Evolutionary conservation across 805 yeast species (phyloP).

Genomic region (Saccharomycopsis vini): DNA sequence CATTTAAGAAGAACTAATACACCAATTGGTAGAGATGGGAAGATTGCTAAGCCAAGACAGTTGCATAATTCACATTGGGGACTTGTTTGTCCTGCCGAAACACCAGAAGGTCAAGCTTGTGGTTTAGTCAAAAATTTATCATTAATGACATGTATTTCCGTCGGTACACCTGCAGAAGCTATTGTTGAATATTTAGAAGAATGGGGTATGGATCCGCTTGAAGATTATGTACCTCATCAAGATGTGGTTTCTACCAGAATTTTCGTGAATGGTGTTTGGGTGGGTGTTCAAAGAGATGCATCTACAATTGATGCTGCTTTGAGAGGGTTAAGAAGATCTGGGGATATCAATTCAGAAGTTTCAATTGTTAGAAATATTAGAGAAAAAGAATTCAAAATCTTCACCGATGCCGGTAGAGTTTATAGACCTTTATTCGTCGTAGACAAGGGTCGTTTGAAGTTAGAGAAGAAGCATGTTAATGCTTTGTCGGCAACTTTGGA

Average conservation of each 20-base stretch:
- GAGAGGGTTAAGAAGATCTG: conserved; percentile 85
- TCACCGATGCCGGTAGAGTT: conserved; percentile 98
- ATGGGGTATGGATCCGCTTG: conserved; percentile 99
- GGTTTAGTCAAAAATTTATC: conserved; percentile 96
- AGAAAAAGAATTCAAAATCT: conserved; percentile 90
- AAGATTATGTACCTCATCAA: conserved; percentile 89
- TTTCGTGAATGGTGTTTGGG: conserved; percentile 98
- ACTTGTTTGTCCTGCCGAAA: conserved; percentile 98
- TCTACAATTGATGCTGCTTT: conserved; percentile 85
- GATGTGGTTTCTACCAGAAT: conserved; percentile 88
- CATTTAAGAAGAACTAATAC: conserved; percentile 99
- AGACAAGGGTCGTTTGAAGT: conserved; percentile 72
- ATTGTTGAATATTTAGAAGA: conserved; percentile 88
- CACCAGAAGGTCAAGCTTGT: conserved; percentile 99
- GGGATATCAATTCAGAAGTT: conserved; percentile 93
- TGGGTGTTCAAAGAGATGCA: conserved; percentile 96
- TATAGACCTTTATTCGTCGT: conserved; percentile 94
- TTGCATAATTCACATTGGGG: conserved; percentile 99
- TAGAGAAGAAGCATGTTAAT: conserved; percentile 77
- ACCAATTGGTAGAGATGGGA: conserved; percentile 99
- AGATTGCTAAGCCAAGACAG: conserved; percentile 97
- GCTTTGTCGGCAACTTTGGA: conserved; percentile 52
- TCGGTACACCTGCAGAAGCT: conserved; percentile 95
- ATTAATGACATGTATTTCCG: conserved; percentile 94
- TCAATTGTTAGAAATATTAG: conserved; percentile 94